phyloP scores from a whole-genome alignment of 163 green algal genomes.

The Chlamydomonas reinhardtii region DNA sequence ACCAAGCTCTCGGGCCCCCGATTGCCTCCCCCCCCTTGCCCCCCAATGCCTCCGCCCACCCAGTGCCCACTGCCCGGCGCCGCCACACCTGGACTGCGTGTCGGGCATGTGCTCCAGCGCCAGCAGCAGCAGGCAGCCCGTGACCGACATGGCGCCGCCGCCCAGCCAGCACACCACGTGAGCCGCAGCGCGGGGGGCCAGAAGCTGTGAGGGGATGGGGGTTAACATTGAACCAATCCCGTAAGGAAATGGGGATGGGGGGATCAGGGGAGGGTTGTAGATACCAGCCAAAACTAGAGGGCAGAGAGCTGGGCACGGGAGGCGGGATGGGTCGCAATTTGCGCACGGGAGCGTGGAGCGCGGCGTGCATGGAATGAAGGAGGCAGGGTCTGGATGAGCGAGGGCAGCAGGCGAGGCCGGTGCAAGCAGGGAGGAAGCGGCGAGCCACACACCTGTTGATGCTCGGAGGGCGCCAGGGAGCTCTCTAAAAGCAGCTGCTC shows the following conservation, averaged over 20 bases:
- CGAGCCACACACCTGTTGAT: background rate
- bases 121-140: slow-evolving; percentile 63
- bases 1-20: too few relatives aligned
- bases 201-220: background rate
- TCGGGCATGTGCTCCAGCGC: slow-evolving; percentile 69
- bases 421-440: too few relatives aligned
- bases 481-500: too few relatives aligned
- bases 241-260: background rate
- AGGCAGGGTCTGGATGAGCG: too few relatives aligned
- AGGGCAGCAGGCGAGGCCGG: too few relatives aligned
- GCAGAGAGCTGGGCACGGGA: too few relatives aligned
- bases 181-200: slow-evolving; percentile 18
- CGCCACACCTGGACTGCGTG: slow-evolving; percentile 55
- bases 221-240: too few relatives aligned
- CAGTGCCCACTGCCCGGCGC: background rate
- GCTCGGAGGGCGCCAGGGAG: too few relatives aligned
- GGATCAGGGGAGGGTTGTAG: background rate
- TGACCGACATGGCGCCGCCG: slow-evolving; percentile 57
- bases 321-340: too few relatives aligned
- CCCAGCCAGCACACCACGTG: slow-evolving; percentile 59
- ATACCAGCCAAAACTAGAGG: too few relatives aligned
- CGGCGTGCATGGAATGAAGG: too few relatives aligned
- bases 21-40: background rate
- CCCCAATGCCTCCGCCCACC: background rate
- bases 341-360: too few relatives aligned